These are phyloP conservation scores for Tetrastigma voinierianum DNA, from an alignment of 164 flowering plant species.

Conservation along the genomic window DNA sequence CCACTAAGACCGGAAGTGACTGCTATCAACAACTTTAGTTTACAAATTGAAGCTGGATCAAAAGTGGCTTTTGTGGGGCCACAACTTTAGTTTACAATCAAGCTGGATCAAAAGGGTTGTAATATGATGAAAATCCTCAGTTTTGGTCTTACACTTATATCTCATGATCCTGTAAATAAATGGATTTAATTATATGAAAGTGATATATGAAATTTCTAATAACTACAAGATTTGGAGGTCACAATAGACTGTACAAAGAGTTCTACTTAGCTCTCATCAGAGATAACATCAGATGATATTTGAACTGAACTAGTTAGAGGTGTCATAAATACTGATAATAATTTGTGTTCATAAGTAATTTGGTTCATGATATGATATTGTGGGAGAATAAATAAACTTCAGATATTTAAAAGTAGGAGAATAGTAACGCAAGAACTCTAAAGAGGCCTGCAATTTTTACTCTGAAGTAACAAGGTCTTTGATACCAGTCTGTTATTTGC, in stretches of 20 bases:
- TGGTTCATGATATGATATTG: slow-evolving; percentile 59
- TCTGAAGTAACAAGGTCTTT: slow-evolving; percentile 80
- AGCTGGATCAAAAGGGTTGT: slow-evolving; percentile 60
- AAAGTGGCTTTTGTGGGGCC: slow-evolving; percentile 73
- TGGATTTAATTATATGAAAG: too few species aligned
- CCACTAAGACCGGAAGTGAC: slow-evolving; percentile 56
- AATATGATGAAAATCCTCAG: too few species aligned
- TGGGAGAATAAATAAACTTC: slow-evolving; percentile 76
- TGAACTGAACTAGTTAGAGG: slow-evolving; percentile 55
- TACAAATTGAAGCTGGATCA: slow-evolving; percentile 51
- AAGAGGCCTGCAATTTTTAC: slow-evolving; percentile 62
- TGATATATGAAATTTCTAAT: too few species aligned
- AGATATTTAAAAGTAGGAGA: slow-evolving; percentile 74
- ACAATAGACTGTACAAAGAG: slow-evolving; percentile 38
- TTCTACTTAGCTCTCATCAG: slow-evolving; percentile 65
- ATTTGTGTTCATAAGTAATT: slow-evolving; percentile 55
- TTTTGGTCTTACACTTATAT: too few species aligned
- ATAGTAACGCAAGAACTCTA: slow-evolving; percentile 68
- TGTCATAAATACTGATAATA: slow-evolving; percentile 54
- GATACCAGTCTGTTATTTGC: too few species aligned
- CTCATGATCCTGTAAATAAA: too few species aligned
- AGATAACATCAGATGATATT: slow-evolving; percentile 55
- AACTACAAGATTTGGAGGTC: too few species aligned
- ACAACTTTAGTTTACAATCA: too few species aligned
- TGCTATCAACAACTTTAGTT: slow-evolving; percentile 45